Evolutionary conservation across 2,329 filamentous ascomycete species (phyloP), one percentile per base, ranked within the genome.

Genomic region (Sphaerulina populicola): DNA sequence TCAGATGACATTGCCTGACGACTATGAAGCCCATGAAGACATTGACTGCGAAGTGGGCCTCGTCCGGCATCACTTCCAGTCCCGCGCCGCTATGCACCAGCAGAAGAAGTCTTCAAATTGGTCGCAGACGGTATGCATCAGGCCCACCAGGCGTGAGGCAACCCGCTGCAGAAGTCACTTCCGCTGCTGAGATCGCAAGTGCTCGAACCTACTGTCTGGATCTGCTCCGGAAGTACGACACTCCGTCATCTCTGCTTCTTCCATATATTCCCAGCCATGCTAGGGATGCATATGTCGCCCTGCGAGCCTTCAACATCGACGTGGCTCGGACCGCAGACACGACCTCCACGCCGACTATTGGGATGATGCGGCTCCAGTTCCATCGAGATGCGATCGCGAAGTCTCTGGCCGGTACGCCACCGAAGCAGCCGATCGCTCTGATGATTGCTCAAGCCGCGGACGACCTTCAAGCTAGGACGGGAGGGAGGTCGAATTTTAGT

Each of bases 281-380:
- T 10, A 83, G 82, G 63, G 83, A 94, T 69, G 85, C 88, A 59
- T 96, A 97, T 71, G 80, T 94, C 60, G 88, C 90, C 53, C 81
- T 98, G 52, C 86, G 91, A 57, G 86, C 90, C 45, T 82, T 98
- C 69, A 98, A 98, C 66, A 79, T 97, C 62, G 91, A 96, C 68
- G 80, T 96, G 54, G 87, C 91, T 40, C 81, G 87, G 51, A 85
- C 97, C 56, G 88, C 93, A 51, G 91, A 97, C 70, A 82, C 86
- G 10, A 90, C 93, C 15, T 93, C 87, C 42, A 93, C 86, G 54
- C 81, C 86, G n/a, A 85, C 84, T 3, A 86, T 97, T 54, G 91
- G 88, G 44, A 77, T 83, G 47, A 82, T 97, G 77, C 88, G 93
- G 57, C 84, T 95, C 70, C 88, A 95, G 68, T 97, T 97, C 74